Evolutionary conservation across 1,284 basidiomycete genomes (phyloP).

Genomic region (Trichosporon asahii): DNA sequence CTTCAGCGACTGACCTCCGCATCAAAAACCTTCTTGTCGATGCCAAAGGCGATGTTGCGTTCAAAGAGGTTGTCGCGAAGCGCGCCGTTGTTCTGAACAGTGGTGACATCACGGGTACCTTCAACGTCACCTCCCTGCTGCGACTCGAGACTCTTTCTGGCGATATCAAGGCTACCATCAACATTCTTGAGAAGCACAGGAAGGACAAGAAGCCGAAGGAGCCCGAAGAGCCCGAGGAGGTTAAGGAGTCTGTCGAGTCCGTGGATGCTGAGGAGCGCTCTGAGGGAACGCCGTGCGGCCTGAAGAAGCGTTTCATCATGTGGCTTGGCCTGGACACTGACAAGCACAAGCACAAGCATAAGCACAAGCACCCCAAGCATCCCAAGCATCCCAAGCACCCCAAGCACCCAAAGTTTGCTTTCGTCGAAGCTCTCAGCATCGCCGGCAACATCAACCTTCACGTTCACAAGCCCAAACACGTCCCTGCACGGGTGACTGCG

Average conservation of each 20-base stretch:
- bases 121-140: constrained; percentile 33
- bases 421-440: constrained; percentile 31
- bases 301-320: constrained; percentile 1
- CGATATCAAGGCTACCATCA: constrained; percentile 34
- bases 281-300: background rate
- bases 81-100: constrained; percentile 19
- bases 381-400: constrained; percentile 18
- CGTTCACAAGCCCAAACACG: constrained; percentile 29
- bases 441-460: constrained; percentile 31
- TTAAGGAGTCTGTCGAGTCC: constrained; percentile 16
- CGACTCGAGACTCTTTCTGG: constrained; percentile 32
- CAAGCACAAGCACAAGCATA: constrained; percentile 23
- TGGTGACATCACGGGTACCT: constrained; percentile 32
- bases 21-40: constrained; percentile 25
- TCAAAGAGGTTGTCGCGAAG: constrained; percentile 16
- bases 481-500: constrained; percentile 47
- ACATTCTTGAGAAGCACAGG: constrained; percentile 21
- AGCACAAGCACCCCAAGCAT: constrained; percentile 24
- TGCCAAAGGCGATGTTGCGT: constrained; percentile 21
- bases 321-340: constrained; percentile 8
- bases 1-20: constrained; percentile 23
- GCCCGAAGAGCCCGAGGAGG: constrained; percentile 16
- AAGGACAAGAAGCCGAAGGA: constrained; percentile 12
- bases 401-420: constrained; percentile 17
- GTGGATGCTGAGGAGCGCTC: constrained; percentile 12